These are phyloP conservation scores for Hirsutella rhossiliensis DNA, from an alignment of 2,329 filamentous ascomycete genomes.

Conservation along the genomic window DNA sequence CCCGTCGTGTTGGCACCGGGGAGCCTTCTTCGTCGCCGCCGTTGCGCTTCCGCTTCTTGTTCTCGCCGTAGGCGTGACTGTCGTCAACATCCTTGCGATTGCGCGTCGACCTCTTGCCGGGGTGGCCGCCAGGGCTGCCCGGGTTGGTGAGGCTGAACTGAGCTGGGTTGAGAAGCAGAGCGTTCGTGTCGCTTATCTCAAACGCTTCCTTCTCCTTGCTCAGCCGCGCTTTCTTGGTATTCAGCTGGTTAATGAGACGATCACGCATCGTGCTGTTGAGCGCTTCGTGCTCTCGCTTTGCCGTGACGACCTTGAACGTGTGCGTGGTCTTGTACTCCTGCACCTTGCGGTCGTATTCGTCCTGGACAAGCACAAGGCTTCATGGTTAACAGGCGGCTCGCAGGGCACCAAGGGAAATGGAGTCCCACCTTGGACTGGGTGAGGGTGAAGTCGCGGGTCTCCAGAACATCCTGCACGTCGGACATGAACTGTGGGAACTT, in stretches of 20 bases:
- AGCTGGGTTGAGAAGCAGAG: constrained; percentile 53
- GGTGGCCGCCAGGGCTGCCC: constrained; percentile 49
- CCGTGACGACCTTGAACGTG: constrained; percentile 49
- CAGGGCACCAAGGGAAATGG: no score
- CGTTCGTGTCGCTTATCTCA: constrained; percentile 54
- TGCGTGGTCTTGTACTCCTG: constrained; percentile 47
- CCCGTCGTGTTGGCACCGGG: constrained; percentile 43
- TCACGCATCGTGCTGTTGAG: constrained; percentile 50
- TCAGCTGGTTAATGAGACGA: constrained; percentile 54
- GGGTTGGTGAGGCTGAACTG: constrained; percentile 57
- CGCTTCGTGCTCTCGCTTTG: constrained; percentile 47
- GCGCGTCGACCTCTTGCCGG: constrained; percentile 51
- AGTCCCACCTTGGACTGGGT: constrained; percentile 61
- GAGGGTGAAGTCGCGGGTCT: constrained; percentile 75
- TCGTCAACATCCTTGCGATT: constrained; percentile 51
- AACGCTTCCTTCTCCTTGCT: constrained; percentile 56
- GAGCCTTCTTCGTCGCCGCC: constrained; percentile 50
- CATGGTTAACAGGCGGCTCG: not conserved
- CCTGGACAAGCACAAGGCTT: constrained; percentile 24
- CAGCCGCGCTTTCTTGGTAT: constrained; percentile 51
- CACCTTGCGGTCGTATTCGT: constrained; percentile 50
- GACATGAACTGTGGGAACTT: constrained; percentile 78
- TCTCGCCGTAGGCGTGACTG: constrained; percentile 38
- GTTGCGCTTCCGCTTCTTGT: constrained; percentile 52
- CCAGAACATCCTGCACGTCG: constrained; percentile 77